Conservation (phyloP, 306 rosid genomes). For the Calophaca sinica region DNA sequence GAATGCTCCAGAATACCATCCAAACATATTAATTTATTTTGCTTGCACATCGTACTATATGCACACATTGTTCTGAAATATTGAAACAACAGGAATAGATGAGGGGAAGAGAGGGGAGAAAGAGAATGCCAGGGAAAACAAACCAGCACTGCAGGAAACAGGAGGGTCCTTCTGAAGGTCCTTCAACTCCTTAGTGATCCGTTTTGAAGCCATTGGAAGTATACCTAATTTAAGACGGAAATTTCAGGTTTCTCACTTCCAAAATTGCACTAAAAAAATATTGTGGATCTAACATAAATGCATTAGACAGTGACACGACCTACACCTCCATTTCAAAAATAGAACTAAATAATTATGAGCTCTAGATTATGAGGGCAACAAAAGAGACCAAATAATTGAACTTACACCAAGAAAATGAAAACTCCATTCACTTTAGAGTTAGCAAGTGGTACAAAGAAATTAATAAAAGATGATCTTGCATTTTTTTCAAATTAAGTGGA, state of each 20-base stretch:
- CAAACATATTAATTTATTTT: slow-evolving; percentile 22
- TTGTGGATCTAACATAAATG: background rate
- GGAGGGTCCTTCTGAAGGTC: slow-evolving; percentile 78
- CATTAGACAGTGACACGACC: background rate
- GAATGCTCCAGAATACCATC: background rate
- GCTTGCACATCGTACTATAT: background rate
- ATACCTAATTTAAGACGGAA: slow-evolving; percentile 16
- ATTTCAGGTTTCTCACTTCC: background rate
- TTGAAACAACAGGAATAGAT: slow-evolving; percentile 11
- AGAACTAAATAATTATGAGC: background rate
- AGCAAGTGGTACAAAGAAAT: background rate
- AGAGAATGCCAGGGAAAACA: slow-evolving; percentile 35
- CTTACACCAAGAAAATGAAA: background rate
- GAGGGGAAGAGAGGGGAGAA: background rate
- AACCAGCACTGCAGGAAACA: slow-evolving; percentile 75
- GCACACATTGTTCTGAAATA: background rate
- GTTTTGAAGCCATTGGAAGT: slow-evolving; percentile 65
- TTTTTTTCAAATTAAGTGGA: background rate
- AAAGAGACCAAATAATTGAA: background rate
- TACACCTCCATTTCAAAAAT: background rate
- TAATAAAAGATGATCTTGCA: background rate
- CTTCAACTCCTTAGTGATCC: slow-evolving; percentile 73
- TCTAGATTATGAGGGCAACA: background rate
- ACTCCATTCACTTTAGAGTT: background rate
- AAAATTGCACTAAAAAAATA: background rate